Percentiles rank a stretch among this genome's conserved stretches.
phyloP scores from a whole-genome alignment of 352 stramenopile species.

The Pythium rishiriense region DNA sequence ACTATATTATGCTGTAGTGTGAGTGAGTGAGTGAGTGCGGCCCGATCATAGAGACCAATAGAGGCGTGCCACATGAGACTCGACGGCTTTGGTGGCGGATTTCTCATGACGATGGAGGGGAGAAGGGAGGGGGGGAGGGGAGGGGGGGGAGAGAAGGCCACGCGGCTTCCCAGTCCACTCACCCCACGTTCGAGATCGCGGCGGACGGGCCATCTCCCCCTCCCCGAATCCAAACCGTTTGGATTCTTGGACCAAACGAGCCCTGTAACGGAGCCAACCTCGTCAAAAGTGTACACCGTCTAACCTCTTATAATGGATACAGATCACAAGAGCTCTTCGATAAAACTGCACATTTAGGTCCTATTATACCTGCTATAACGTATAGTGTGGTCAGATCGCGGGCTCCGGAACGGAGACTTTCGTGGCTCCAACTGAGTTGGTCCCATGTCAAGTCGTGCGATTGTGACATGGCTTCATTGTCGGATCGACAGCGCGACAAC shows the following conservation, averaged over 20 bases:
- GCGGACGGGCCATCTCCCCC: conserved; percentile 11
- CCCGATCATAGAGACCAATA: neutral
- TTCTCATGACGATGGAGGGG: neutral
- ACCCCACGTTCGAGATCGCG: neutral
- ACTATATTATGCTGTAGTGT: neutral
- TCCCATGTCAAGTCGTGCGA: conserved; percentile 12
- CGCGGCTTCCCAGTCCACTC: conserved; percentile 2
- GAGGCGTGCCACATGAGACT: neutral
- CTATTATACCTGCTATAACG: conserved; percentile 6
- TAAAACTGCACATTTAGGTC: neutral
- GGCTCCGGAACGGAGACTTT: neutral
- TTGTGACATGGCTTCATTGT: conserved; percentile 20
- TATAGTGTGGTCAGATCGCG: conserved; percentile 6
- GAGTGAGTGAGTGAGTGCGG: neutral
- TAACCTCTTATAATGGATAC: conserved; percentile 6
- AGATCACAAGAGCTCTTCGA: neutral
- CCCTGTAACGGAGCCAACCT: neutral
- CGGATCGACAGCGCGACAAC: neutral
- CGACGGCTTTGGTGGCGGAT: too few relatives aligned
- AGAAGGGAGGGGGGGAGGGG: neutral
- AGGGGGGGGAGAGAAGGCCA: conserved; percentile 1
- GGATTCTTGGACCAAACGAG: too few relatives aligned
- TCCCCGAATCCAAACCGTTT: neutral
- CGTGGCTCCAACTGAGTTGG: neutral
- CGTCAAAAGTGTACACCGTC: conserved; percentile 9